phyloP scores from a whole-genome alignment of 2,329 filamentous ascomycete genomes.

The Curvularia spicifera region DNA sequence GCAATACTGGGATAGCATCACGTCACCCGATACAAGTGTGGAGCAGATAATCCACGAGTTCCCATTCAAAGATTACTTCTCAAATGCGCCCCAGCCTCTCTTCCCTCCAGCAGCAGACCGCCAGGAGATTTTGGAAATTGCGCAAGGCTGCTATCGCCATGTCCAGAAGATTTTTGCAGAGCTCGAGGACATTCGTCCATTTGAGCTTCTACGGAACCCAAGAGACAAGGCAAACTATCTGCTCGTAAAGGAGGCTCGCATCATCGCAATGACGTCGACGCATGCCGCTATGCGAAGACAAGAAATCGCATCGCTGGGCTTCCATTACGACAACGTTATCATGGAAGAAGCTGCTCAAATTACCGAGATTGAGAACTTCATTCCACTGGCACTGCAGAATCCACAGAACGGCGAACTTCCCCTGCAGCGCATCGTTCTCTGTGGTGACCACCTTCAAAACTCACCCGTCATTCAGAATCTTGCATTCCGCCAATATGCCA shows the following conservation, averaged over 20 bases:
- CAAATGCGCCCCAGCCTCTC: slow-evolving; percentile 82
- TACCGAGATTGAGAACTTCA: slow-evolving; percentile 96
- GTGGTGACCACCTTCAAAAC: slow-evolving; percentile 96
- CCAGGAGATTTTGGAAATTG: slow-evolving; percentile 74
- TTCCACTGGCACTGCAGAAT: slow-evolving; percentile 91
- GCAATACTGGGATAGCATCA: slow-evolving; percentile 74
- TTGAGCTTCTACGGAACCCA: slow-evolving; percentile 88
- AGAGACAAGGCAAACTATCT: slow-evolving; percentile 96
- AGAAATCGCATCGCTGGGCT: slow-evolving; percentile 90
- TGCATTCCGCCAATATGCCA: slow-evolving; percentile 92
- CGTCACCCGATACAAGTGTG: slow-evolving; percentile 61
- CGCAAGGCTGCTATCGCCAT: slow-evolving; percentile 84
- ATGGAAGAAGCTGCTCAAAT: slow-evolving; percentile 99
- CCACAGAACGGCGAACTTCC: slow-evolving; percentile 73
- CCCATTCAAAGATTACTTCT: slow-evolving; percentile 88
- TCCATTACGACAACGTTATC: slow-evolving; percentile 95
- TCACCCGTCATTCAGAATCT: slow-evolving; percentile 94
- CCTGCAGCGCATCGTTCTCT: slow-evolving; percentile 87
- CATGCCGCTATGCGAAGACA: slow-evolving; percentile 93
- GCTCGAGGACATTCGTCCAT: slow-evolving; percentile 89
- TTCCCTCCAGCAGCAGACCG: slow-evolving; percentile 72
- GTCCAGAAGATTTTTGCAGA: slow-evolving; percentile 90
- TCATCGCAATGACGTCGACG: slow-evolving; percentile 98
- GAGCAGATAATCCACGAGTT: slow-evolving; percentile 75
- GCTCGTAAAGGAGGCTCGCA: slow-evolving; percentile 91